Base-by-base conservation (phyloP, 306 rosid species). In the Cotoneaster glaucophyllus region DNA sequence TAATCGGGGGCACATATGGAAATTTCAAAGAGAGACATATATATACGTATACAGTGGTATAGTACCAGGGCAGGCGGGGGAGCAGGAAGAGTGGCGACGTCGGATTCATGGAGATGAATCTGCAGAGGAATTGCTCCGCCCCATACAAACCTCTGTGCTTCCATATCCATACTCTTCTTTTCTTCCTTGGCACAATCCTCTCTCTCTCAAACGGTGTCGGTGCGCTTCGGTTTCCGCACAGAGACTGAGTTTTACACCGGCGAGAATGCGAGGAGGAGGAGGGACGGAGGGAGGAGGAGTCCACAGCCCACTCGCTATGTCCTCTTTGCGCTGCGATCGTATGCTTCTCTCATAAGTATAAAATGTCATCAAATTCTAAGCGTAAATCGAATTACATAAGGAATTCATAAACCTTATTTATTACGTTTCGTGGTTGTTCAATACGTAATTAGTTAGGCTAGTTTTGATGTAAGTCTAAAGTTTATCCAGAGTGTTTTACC, bases 51-150 rank as follows among this genome's bases (percentile, higher is more conserved):
- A 15, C 18, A 17, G 3, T 15, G 54, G 54, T 50, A 15, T 50
- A 15, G 54, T 85, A 90, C 98, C 74, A 92, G 85, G 19, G 92
- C 90, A 18, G 98, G 96, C 39, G 90, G 88, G 43, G 98, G 98
- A 77, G 92, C 79, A 82, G 97, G 97, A 54, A 87, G 88, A 69
- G 97, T 90, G 75, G 96, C 86, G 82, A 95, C 93, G 86, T 92
- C 96, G 13, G 95, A 90, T 85, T 95, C 90, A 26, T 92, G 96
- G 79, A 95, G 97, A 73, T 95, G 92, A 84, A 95, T 87, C 72
- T 88, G 92, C 8, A 95, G 84, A 61, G 98, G 96, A 78, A 95
- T 86, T 17, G 98, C 85, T 28, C 98, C 98, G 71, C 83, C 82
- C 98, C 98, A 95, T n/a, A 90, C 85, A 69, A 48, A 78, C 78